phyloP scores from a whole-genome alignment of 2,329 filamentous ascomycete genomes.

The Sclerotinia glacialis region DNA sequence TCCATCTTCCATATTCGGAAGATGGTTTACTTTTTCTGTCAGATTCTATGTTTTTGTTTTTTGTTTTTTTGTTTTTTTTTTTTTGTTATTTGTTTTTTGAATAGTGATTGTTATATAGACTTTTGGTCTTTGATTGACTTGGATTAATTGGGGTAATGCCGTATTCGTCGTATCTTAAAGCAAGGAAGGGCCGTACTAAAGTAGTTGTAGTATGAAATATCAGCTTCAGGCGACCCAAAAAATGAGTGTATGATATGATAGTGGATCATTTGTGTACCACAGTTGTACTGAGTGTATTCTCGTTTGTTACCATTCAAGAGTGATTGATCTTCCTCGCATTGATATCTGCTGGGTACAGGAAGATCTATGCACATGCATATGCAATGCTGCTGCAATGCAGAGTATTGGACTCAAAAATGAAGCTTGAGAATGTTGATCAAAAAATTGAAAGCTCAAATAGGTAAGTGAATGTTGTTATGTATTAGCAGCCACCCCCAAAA shows the following conservation, averaged over 20 bases:
- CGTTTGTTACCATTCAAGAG: neutral
- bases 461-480: neutral
- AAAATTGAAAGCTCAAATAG: neutral
- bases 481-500: neutral
- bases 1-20: conserved; percentile 20
- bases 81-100: neutral
- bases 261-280: conserved; percentile 4
- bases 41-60: neutral
- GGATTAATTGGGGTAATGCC: neutral
- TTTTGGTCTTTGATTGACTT: neutral
- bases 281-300: conserved; percentile 6
- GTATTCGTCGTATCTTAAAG: conserved; percentile 3
- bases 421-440: conserved; percentile 10
- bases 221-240: neutral
- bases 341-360: conserved; percentile 14
- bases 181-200: neutral
- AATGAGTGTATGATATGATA: conserved; percentile 6
- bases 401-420: neutral
- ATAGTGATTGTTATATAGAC: neutral
- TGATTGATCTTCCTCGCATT: conserved; percentile 11
- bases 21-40: neutral
- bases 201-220: neutral
- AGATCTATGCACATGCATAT: conserved; percentile 18
- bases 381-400: conserved; percentile 9
- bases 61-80: neutral